These are phyloP conservation scores for Rhizopus delemar DNA, from an alignment of 371 early-diverging fungal species.

Conservation along the genomic window DNA sequence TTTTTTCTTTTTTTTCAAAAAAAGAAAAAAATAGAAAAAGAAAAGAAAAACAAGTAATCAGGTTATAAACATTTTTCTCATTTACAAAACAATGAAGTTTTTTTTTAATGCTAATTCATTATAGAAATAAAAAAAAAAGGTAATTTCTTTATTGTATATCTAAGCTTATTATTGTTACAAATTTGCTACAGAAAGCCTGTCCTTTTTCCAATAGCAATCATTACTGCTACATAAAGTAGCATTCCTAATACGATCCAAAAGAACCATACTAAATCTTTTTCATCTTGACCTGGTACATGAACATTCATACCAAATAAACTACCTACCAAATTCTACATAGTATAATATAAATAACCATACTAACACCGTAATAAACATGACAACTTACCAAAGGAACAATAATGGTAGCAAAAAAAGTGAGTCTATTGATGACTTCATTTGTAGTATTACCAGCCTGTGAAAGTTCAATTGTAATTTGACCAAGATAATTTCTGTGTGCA, in stretches of 20 bases:
- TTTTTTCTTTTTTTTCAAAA: not conserved
- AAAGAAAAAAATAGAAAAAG: not conserved
- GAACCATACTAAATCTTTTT: conserved; percentile 73
- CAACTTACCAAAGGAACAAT: conserved; percentile 68
- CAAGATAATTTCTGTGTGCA: conserved; percentile 93
- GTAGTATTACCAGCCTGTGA: conserved; percentile 92
- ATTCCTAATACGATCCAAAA: conserved; percentile 71
- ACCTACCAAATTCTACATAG: conserved; percentile 76
- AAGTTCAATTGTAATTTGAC: conserved; percentile 94
- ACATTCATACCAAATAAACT: conserved; percentile 84
- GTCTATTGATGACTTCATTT: conserved; percentile 87
- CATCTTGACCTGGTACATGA: conserved; percentile 74
- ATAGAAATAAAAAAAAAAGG: not conserved
- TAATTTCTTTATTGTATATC: not conserved
- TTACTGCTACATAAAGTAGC: conserved; percentile 35
- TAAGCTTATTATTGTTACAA: not conserved
- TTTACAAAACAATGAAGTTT: not conserved
- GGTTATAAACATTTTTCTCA: too few relatives aligned
- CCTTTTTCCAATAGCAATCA: conserved; percentile 47
- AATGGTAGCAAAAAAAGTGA: conserved; percentile 90
- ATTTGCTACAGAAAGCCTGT: conserved; percentile 20
- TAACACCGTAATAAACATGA: too few relatives aligned
- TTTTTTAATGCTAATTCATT: not conserved
- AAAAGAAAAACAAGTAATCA: not conserved
- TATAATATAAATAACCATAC: not conserved